A percentile compares a stretch with the other conserved stretches of the same genome.
Conservation (phyloP, 2,329 filamentous ascomycete genomes). For the Calonectria honghensis region DNA sequence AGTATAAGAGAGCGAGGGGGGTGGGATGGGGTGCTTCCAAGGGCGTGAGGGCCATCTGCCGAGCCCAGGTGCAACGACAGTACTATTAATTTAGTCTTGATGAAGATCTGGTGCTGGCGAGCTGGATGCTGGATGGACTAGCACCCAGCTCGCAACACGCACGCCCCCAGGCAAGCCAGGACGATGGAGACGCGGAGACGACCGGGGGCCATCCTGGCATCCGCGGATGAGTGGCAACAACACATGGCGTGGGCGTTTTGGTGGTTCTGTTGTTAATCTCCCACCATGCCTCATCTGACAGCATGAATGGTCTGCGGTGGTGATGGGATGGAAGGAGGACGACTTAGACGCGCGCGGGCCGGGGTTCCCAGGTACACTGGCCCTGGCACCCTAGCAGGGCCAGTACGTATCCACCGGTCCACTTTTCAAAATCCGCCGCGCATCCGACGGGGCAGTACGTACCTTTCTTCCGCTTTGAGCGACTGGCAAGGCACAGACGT, state of each 20-base stretch:
- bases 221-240: conserved; percentile 47
- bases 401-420: conserved; percentile 38
- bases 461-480: conserved; percentile 33
- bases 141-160: conserved; percentile 19
- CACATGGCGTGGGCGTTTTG: conserved; percentile 50
- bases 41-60: conserved; percentile 45
- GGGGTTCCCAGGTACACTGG: conserved; percentile 34
- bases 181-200: conserved; percentile 49
- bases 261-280: conserved; percentile 52
- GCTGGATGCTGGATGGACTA: conserved; percentile 38
- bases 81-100: conserved; percentile 44
- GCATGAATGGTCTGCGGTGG: conserved; percentile 43
- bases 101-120: conserved; percentile 50
- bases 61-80: conserved; percentile 42
- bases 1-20: conserved; percentile 29
- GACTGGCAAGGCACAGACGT: conserved; percentile 18
- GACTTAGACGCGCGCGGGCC: conserved; percentile 51
- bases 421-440: conserved; percentile 27
- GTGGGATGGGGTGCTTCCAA: conserved; percentile 36
- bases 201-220: conserved; percentile 49
- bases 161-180: conserved; percentile 30
- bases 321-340: conserved; percentile 50
- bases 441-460: conserved; percentile 20
- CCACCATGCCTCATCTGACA: conserved; percentile 53
- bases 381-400: conserved; percentile 29